Evolutionary conservation across 345 rosid species (phyloP).

Genomic region (Carallia brachiata): DNA sequence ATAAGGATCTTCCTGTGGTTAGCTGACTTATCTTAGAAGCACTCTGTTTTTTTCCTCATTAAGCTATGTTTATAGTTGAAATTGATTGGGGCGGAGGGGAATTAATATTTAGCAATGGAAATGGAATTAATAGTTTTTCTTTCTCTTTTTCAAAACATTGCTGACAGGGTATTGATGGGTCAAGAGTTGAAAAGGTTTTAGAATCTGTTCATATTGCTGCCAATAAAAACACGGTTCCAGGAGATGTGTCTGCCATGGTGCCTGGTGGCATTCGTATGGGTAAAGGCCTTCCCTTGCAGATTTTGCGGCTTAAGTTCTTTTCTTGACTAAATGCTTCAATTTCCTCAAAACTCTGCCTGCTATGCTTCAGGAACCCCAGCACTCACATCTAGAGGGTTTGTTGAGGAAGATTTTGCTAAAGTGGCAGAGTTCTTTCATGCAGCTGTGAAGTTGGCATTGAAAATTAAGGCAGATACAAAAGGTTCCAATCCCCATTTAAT

Average conservation of each 20-base stretch:
- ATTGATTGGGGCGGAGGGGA: background rate
- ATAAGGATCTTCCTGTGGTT: background rate
- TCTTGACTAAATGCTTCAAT: background rate
- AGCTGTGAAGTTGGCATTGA: conserved; percentile 78
- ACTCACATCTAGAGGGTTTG: conserved; percentile 89
- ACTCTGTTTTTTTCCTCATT: too few relatives aligned
- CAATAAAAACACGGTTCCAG: conserved; percentile 92
- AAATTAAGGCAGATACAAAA: conserved; percentile 65
- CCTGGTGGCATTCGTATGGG: conserved; percentile 99
- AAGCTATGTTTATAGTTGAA: background rate
- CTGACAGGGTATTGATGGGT: conserved; percentile 83
- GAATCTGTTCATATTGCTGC: conserved; percentile 92
- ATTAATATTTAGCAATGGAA: conserved; percentile 8
- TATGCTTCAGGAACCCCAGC: conserved; percentile 82
- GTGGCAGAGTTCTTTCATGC: conserved; percentile 89
- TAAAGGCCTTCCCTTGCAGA: conserved; percentile 30
- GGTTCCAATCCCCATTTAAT: conserved; percentile 35
- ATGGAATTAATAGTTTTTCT: conserved; percentile 3
- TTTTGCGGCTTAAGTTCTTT: conserved; percentile 1
- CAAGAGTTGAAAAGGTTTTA: conserved; percentile 90
- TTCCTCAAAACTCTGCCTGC: conserved; percentile 13
- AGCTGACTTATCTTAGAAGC: background rate
- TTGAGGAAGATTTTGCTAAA: conserved; percentile 81
- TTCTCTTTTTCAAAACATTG: background rate
- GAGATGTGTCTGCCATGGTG: conserved; percentile 98